A percentile compares a stretch with the other conserved stretches of the same genome.
Evolutionary conservation across 1,284 basidiomycete species (phyloP).

Genomic region (Cutaneotrichosporon sp.): DNA sequence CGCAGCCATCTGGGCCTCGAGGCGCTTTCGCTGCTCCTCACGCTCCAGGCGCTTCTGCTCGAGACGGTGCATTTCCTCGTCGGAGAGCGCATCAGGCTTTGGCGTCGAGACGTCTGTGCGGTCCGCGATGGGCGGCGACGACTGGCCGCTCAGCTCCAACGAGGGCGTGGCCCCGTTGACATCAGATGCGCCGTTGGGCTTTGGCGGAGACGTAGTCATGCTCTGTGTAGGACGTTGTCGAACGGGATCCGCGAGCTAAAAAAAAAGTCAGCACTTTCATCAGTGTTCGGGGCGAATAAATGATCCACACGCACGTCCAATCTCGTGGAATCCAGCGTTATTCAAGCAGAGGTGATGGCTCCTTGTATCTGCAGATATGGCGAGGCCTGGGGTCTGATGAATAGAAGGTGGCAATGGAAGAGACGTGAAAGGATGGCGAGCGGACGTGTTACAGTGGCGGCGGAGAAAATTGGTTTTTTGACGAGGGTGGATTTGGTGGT

Average conservation of each 20-base stretch:
- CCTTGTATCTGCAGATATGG: neutral
- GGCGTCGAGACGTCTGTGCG: slow-evolving; percentile 1
- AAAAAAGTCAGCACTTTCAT: neutral
- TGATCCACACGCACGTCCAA: slow-evolving; percentile 14
- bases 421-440: neutral
- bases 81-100: slow-evolving; percentile 9
- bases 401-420: neutral
- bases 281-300: neutral
- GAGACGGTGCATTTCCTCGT: slow-evolving; percentile 58
- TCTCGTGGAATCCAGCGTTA: slow-evolving; percentile 8
- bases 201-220: slow-evolving; percentile 33
- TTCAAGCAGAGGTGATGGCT: neutral
- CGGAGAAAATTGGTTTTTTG: neutral
- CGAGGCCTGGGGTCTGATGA: neutral
- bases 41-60: slow-evolving; percentile 85
- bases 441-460: neutral
- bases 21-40: slow-evolving; percentile 72
- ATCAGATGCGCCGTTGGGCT: slow-evolving; percentile 26
- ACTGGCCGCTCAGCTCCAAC: slow-evolving; percentile 34
- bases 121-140: slow-evolving; percentile 29
- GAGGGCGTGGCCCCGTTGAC: slow-evolving; percentile 18
- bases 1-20: slow-evolving; percentile 88
- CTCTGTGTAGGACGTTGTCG: slow-evolving; percentile 11
- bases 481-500: neutral
- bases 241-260: slow-evolving; percentile 17